These are phyloP conservation scores for Cladorrhinum sp. DNA, from an alignment of 2,329 filamentous ascomycete genomes.

Conservation along the genomic window DNA sequence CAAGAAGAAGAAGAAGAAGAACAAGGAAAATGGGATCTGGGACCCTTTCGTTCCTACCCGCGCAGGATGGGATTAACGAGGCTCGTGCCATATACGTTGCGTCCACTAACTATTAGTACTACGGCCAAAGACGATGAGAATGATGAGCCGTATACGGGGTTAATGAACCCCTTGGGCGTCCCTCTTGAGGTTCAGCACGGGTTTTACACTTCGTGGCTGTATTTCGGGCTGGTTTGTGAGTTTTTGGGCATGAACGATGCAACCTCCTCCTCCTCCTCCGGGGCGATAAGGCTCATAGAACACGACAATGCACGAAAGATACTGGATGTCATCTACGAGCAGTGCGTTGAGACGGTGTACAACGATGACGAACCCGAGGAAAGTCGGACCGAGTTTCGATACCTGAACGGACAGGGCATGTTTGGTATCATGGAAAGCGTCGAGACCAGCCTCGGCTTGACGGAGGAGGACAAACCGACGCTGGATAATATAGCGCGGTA, in stretches of 20 bases:
- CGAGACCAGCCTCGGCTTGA: not conserved
- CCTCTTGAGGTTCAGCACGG: not conserved
- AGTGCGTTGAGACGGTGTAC: not conserved
- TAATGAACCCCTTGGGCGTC: not conserved
- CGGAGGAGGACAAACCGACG: not conserved
- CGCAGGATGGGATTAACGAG: not conserved
- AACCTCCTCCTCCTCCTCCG: not conserved
- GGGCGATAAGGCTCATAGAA: not conserved
- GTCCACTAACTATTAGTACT: not conserved
- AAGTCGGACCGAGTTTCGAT: not conserved
- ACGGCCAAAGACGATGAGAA: not conserved
- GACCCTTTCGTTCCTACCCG: not conserved
- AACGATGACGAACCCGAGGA: not conserved
- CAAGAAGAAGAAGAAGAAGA: too few species aligned
- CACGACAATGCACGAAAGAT: not conserved
- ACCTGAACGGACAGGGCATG: not conserved
- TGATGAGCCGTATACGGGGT: not conserved
- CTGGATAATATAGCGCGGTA: not conserved
- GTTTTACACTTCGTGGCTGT: constrained; percentile 8
- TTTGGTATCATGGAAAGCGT: not conserved
- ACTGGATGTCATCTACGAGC: not conserved
- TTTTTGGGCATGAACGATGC: constrained; percentile 6
- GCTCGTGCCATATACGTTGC: not conserved
- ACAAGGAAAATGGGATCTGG: not conserved
- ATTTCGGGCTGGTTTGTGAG: constrained; percentile 7